Evolutionary conservation across 768 basidiomycete species (phyloP).

Genomic region (Dictyophora rubrovolvata): DNA sequence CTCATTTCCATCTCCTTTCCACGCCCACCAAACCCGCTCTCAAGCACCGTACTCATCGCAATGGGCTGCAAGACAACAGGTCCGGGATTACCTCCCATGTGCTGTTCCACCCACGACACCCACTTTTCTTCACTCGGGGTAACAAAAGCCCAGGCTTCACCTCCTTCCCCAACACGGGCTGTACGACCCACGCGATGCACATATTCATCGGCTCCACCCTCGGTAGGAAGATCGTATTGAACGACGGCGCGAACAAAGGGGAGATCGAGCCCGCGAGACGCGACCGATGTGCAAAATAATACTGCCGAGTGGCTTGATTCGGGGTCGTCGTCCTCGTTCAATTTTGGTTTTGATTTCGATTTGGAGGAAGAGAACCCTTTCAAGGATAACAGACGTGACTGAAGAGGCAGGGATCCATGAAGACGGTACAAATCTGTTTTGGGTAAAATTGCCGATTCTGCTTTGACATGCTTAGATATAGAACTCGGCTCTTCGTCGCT

Average conservation of each 20-base stretch:
- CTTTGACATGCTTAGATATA: constrained; percentile 38
- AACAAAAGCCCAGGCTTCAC: constrained; percentile 92
- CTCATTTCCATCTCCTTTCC: constrained; percentile 73
- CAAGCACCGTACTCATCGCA: constrained; percentile 60
- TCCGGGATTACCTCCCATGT: constrained; percentile 51
- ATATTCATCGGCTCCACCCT: constrained; percentile 93
- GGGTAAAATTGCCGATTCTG: constrained; percentile 69
- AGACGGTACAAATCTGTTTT: constrained; percentile 75
- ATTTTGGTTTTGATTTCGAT: constrained; percentile 18
- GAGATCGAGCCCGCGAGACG: constrained; percentile 94
- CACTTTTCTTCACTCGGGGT: constrained; percentile 79
- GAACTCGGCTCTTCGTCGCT: constrained; percentile 16
- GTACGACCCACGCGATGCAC: constrained; percentile 96
- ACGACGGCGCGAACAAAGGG: constrained; percentile 90
- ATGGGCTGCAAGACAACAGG: constrained; percentile 45
- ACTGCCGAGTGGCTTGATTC: constrained; percentile 44
- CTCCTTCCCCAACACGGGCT: constrained; percentile 90
- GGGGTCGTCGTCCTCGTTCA: constrained; percentile 13
- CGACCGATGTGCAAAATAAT: constrained; percentile 91
- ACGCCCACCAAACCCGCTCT: constrained; percentile 78
- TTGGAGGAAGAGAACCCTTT: constrained; percentile 58
- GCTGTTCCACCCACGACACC: constrained; percentile 81
- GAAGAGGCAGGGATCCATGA: constrained; percentile 84
- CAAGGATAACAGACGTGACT: constrained; percentile 73
- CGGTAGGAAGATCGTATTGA: constrained; percentile 96